phyloP scores from a whole-genome alignment of 2,329 filamentous ascomycete species.

The Cladosporium sp. region DNA sequence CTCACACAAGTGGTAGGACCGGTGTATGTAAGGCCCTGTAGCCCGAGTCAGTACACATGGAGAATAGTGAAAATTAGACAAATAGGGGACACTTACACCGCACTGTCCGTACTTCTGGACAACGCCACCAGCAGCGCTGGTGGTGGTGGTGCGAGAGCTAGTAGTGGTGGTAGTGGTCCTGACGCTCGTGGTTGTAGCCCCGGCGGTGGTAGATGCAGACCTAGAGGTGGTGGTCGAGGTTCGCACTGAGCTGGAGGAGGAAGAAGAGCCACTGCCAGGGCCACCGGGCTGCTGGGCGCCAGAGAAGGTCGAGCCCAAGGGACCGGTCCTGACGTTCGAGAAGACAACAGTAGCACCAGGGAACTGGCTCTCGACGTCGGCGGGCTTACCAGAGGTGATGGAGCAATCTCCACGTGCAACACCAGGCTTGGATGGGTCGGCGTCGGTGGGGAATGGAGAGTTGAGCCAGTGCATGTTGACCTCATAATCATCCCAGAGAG shows the following conservation, averaged over 20 bases:
- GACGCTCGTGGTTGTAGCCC: slow-evolving; percentile 10
- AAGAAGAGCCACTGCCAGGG: slow-evolving; percentile 19
- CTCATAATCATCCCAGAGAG: slow-evolving; percentile 66
- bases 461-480: slow-evolving; percentile 76
- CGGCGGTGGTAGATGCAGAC: slow-evolving; percentile 13
- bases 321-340: slow-evolving; percentile 61
- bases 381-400: slow-evolving; percentile 54
- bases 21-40: slow-evolving; percentile 30
- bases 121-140: slow-evolving; percentile 2
- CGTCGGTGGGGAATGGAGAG: slow-evolving; percentile 33
- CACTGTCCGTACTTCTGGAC: slow-evolving; percentile 17
- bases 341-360: slow-evolving; percentile 55
- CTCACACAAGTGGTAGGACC: slow-evolving; percentile 34
- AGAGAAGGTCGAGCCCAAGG: slow-evolving; percentile 56
- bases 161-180: slow-evolving; percentile 9
- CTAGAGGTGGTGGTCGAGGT: too few species aligned
- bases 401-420: slow-evolving; percentile 56
- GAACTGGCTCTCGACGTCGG: slow-evolving; percentile 48
- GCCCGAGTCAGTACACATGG: not conserved
- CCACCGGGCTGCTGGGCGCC: slow-evolving; percentile 11
- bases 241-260: slow-evolving; percentile 18
- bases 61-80: not conserved
- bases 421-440: slow-evolving; percentile 31
- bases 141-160: slow-evolving; percentile 6
- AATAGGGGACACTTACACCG: slow-evolving; percentile 10